Conservation (phyloP, 2,329 filamentous ascomycete genomes). For the Colletotrichum noveboracense region DNA sequence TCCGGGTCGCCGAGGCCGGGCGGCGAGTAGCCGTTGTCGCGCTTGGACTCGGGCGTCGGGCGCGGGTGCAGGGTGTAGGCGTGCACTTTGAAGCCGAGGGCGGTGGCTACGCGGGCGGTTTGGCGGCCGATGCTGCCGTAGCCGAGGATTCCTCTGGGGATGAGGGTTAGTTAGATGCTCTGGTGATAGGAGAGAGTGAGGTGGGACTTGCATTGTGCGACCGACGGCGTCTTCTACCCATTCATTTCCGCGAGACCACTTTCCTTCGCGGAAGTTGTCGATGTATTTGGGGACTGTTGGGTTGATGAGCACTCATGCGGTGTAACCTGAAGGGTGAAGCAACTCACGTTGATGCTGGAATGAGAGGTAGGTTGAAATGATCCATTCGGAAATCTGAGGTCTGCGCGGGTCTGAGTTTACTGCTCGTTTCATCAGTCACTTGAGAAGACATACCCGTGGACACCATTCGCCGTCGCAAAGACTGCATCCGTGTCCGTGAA, state of each 20-base stretch:
- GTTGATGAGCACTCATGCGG: background rate
- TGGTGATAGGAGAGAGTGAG: background rate
- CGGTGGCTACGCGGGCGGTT: conserved; percentile 60
- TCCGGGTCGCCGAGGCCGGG: conserved; percentile 65
- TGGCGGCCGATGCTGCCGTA: conserved; percentile 62
- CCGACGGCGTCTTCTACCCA: conserved; percentile 48
- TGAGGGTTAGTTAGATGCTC: background rate
- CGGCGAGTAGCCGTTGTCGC: conserved; percentile 70
- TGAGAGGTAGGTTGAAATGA: conserved; percentile 56
- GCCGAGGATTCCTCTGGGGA: conserved; percentile 53
- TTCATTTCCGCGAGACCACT: conserved; percentile 43
- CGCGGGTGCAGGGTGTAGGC: conserved; percentile 77
- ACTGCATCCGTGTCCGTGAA: conserved; percentile 55
- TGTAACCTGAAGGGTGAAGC: background rate
- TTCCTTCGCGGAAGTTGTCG: conserved; percentile 45
- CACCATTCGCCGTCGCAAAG: conserved; percentile 62
- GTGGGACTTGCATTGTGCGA: conserved; percentile 50
- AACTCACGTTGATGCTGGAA: conserved; percentile 52
- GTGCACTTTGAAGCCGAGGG: conserved; percentile 74
- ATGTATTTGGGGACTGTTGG: conserved; percentile 49
- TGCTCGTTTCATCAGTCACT: background rate
- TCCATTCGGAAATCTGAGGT: conserved; percentile 63
- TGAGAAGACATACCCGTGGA: conserved; percentile 53
- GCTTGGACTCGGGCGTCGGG: conserved; percentile 67
- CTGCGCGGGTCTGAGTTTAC: conserved; percentile 30